Evolutionary conservation across 108 stramenopile genomes (phyloP), one percentile per base, ranked within the genome.

Genomic region (Skeletonema menzelii): DNA sequence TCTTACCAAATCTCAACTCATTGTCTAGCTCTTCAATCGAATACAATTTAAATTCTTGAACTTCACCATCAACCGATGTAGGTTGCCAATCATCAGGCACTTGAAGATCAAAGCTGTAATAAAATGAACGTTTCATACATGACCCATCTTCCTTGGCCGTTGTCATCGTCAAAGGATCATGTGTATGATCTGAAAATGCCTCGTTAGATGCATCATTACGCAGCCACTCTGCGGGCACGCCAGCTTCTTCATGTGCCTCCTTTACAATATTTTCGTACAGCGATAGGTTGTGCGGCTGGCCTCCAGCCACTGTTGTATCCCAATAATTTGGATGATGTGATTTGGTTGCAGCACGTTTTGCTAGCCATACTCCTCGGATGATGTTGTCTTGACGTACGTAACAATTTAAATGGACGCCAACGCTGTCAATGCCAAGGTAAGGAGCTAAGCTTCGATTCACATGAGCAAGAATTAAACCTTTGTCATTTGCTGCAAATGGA

Each of bases 281-380:
- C 5, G 73, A 47, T n/a, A 81, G 34, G 8, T 56, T 35, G 8
- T 63, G 70, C 14, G 80, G 80, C 56, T 81, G 80, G 0, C 80
- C 80, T 14, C 80, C 80, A 1, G 80, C 80, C 10, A 81, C 80
- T 22, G 80, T 81, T 20, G 80, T 70, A 77, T 81, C 80, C 80
- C 80, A 81, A 27, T 35, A 71, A 15, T 72, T 72, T 61, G 80
- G 63, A 67, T 77, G 69, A 46, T 76, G 75, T 14, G 80, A 81
- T 65, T 81, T 81, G 8, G 63, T 77, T 26, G 80, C 20, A 6
- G 80, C 70, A 14, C 80, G 75, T 53, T 77, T 70, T 17, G 70
- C 80, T 22, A 81, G 63, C 80, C 80, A 81, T 27, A 81, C 38
- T 11, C 63, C 76, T 28, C 59, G 37, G 35, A 58, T 72, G 30